Conservation (phyloP, 164 flowering plant genomes). For the Nymphaea colorata region DNA sequence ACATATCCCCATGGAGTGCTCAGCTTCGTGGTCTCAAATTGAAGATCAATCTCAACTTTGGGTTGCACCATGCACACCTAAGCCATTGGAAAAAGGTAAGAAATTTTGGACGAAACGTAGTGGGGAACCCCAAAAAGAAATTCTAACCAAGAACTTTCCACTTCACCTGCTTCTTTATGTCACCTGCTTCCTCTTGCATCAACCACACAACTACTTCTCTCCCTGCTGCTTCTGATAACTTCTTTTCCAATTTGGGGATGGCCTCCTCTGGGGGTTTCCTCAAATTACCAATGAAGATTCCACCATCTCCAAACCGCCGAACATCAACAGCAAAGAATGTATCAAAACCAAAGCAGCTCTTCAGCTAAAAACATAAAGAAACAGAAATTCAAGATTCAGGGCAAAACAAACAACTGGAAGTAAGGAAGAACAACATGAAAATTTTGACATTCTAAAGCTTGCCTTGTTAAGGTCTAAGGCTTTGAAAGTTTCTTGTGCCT, state of each 20-base stretch:
- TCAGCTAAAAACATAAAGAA: conserved; percentile 40
- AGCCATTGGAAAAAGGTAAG: too few species aligned
- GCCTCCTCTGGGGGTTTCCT: conserved; percentile 83
- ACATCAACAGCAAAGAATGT: conserved; percentile 88
- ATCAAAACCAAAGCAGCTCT: conserved; percentile 80
- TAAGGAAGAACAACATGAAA: too few species aligned
- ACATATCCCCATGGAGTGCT: conserved; percentile 89
- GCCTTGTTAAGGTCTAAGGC: conserved; percentile 96
- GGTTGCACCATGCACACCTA: conserved; percentile 97
- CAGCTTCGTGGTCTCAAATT: conserved; percentile 69
- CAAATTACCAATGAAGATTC: conserved; percentile 85
- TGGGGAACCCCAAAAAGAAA: too few species aligned
- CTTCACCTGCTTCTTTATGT: conserved; percentile 74
- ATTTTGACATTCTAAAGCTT: neutral
- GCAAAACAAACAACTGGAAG: too few species aligned
- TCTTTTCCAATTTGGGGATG: conserved; percentile 73
- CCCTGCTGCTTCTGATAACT: conserved; percentile 79
- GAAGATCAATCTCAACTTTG: conserved; percentile 81
- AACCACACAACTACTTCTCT: conserved; percentile 83
- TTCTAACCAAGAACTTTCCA: too few species aligned
- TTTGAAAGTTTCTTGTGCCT: conserved; percentile 71
- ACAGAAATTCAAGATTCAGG: neutral
- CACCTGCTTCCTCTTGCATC: conserved; percentile 78
- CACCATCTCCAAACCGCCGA: conserved; percentile 94
- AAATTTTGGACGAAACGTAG: too few species aligned